Base-by-base conservation (phyloP, 495 filamentous ascomycete species). In the Aspergillus indologenus region DNA sequence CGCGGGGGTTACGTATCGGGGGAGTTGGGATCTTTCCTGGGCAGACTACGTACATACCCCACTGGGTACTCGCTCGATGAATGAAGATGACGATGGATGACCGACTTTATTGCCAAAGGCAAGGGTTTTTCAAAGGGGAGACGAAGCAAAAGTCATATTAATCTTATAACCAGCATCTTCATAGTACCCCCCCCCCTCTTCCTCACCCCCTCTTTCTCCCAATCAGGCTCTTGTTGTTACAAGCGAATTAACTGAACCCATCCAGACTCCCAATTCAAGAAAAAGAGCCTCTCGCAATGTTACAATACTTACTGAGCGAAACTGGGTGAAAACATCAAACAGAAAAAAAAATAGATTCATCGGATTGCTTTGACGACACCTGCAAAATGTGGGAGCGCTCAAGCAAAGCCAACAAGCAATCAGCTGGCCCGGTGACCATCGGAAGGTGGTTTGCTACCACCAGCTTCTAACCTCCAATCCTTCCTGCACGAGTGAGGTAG, bases 401-500 rank as follows among this genome's bases (percentile, higher is more conserved):
- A 50, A 26, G 47, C 22, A 40, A 40, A 40, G 34, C 34, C 34
- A 40, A 11, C 45, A 6, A 19, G 24, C 23, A 26, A 51, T 23
- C 47, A 50, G 48, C 48, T 51, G 48, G 48, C 23, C 48, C 15
- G 48, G 48, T 26, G 48, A 29, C 55, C 31, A 47, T 57, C 20
- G 55, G 55, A 46, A 50, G 26, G 29, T n/a, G 48, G 23, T 51
- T 34, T 18, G 48, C 48, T 51, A 5, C 22, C 18, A 31, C 18
- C 43, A 31, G 52, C 21, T 40, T 53, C 40, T 54, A 51, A 51
- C 24, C n/a, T 29, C 48, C 48, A 51, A 51, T 51, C 48, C 48
- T 29, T 51, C 48, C 24, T 31, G 48, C 48, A 51, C 48, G 48
- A 29, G 48, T 51, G 47, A 43, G 45, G 45, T 57, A 57, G 55